phyloP scores from a whole-genome alignment of 179 eudicot genomes.

The Silene vulgaris region DNA sequence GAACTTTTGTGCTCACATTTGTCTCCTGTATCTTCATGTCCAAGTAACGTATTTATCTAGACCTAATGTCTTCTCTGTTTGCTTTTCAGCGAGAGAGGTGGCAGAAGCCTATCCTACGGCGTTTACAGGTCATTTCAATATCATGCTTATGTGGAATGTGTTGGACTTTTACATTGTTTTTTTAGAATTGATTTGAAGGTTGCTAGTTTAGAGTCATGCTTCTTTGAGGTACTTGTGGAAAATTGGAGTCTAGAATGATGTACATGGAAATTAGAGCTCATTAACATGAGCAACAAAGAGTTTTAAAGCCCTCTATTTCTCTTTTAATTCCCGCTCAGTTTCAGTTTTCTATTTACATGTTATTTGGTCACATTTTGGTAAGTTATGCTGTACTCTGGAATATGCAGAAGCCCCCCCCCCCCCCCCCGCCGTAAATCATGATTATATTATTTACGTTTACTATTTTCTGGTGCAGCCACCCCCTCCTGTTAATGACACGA shows the following conservation, averaged over 20 bases:
- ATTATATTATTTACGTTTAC: constrained; percentile 12
- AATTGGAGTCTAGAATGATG: constrained; percentile 3
- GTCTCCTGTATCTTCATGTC: constrained; percentile 5
- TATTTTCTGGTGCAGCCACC: constrained; percentile 61
- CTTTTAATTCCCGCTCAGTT: not conserved
- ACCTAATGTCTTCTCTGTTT: constrained; percentile 18
- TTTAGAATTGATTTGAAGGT: not conserved
- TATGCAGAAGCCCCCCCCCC: no score
- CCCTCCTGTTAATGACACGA: constrained; percentile 94
- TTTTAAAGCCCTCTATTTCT: not conserved
- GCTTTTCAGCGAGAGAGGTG: constrained; percentile 49
- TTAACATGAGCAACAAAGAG: not conserved
- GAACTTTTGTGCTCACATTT: constrained; percentile 3
- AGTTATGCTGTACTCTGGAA: not conserved
- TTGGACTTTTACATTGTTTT: not conserved
- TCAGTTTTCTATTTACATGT: not conserved
- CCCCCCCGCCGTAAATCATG: not conserved
- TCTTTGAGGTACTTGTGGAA: not conserved
- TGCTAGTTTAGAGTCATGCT: constrained; percentile 1
- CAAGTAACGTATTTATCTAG: not conserved
- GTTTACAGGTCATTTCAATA: constrained; percentile 49
- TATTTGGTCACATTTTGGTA: no score
- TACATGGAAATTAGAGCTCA: not conserved
- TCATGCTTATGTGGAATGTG: constrained; percentile 8
- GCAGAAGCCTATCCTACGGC: constrained; percentile 71